A percentile compares a stretch with the other conserved stretches of the same genome.
phyloP scores from a whole-genome alignment of 2,329 filamentous ascomycete species.

The Stagonosporopsis rhizophila region DNA sequence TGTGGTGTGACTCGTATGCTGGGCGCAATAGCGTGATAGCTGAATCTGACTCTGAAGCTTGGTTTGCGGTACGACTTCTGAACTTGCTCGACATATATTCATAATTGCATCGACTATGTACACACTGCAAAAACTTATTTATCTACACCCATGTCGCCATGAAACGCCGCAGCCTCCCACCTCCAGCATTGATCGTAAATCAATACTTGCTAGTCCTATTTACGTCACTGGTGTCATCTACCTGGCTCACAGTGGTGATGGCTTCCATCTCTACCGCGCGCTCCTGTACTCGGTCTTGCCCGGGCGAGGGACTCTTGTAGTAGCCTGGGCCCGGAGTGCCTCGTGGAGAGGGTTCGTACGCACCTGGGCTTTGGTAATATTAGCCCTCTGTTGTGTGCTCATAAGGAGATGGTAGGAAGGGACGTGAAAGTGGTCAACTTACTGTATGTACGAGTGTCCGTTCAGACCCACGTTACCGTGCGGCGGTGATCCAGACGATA shows the following conservation, averaged over 20 bases:
- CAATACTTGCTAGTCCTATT: constrained; percentile 6
- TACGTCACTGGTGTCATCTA: not conserved
- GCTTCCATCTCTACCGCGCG: constrained; percentile 13
- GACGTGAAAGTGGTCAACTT: not conserved
- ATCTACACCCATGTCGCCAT: not conserved
- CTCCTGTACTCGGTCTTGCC: constrained; percentile 1
- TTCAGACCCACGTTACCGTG: not conserved
- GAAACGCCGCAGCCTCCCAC: not conserved
- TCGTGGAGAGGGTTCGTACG: not conserved
- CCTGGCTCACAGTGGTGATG: not conserved
- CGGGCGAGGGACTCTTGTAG: constrained; percentile 2
- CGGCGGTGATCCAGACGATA: not conserved
- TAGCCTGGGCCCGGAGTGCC: constrained; percentile 3
- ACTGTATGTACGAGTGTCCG: constrained; percentile 3
- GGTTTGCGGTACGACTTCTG: not conserved
- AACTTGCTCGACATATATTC: not conserved
- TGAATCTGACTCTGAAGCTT: not conserved
- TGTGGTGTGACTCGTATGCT: not conserved
- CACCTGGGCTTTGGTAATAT: not conserved
- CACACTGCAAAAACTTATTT: not conserved
- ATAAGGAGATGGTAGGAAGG: not conserved
- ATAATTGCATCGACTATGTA: not conserved
- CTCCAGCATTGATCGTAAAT: not conserved
- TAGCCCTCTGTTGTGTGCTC: too few species aligned
- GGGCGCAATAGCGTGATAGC: not conserved